Percentiles rank a stretch among this genome's conserved stretches.
Evolutionary conservation across 306 rosid genomes (phyloP).

Genomic region (Sicyos baderoa): DNA sequence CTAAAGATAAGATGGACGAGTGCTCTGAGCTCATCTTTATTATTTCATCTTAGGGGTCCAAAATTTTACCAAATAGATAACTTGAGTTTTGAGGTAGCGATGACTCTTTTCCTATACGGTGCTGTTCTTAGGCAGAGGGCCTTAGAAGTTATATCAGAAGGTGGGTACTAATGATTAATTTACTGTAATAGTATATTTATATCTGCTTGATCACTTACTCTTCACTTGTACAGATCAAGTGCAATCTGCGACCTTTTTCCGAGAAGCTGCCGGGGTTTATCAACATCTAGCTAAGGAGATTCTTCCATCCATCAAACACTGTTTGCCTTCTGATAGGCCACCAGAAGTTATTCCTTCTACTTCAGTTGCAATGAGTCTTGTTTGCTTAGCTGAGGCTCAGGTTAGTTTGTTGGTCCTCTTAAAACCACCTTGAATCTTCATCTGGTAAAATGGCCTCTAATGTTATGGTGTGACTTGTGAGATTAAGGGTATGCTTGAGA

Average conservation of each 20-base stretch:
- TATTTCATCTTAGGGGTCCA: slow-evolving; percentile 44
- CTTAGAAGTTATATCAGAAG: slow-evolving; percentile 48
- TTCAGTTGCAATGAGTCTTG: slow-evolving; percentile 51
- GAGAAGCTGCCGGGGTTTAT: slow-evolving; percentile 79
- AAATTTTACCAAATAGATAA: slow-evolving; percentile 45
- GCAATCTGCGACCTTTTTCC: slow-evolving; percentile 45
- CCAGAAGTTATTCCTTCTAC: slow-evolving; percentile 47
- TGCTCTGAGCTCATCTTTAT: slow-evolving; percentile 42
- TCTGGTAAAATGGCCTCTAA: background rate
- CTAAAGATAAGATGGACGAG: slow-evolving; percentile 63
- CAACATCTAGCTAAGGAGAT: slow-evolving; percentile 49
- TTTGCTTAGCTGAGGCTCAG: slow-evolving; percentile 83
- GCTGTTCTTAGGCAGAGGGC: slow-evolving; percentile 63
- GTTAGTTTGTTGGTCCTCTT: slow-evolving; percentile 28
- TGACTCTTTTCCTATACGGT: slow-evolving; percentile 60
- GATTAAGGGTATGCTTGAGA: background rate
- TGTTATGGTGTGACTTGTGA: no score
- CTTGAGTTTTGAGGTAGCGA: slow-evolving; percentile 55
- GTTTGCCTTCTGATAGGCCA: slow-evolving; percentile 43
- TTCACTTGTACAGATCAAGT: slow-evolving; percentile 51
- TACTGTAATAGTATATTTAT: background rate
- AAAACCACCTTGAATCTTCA: background rate
- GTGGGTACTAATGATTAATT: slow-evolving; percentile 28
- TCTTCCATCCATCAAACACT: slow-evolving; percentile 37
- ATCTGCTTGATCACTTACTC: slow-evolving; percentile 17